Percentiles rank a stretch among this genome's conserved stretches.
Conservation (phyloP, 1,139 yeast genomes). For the Kodamaea sp. region DNA sequence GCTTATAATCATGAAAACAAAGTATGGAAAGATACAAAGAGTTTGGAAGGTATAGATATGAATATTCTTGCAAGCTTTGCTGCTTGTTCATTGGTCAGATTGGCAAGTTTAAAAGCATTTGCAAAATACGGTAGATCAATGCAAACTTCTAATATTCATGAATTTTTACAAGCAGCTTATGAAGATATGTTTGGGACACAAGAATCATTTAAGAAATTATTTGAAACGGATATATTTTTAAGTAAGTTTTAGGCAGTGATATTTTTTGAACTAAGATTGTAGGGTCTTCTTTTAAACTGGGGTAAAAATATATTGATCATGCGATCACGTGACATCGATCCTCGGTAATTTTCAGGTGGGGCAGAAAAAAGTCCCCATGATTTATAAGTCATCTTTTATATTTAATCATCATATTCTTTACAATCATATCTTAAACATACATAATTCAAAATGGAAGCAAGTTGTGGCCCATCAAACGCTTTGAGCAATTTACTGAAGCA, state of each 20-base stretch:
- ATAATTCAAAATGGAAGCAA: slow-evolving; percentile 18
- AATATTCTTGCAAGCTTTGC: slow-evolving; percentile 66
- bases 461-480: slow-evolving; percentile 26
- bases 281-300: no score
- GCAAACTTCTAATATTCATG: slow-evolving; percentile 81
- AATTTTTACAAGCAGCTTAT: slow-evolving; percentile 62
- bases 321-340: no score
- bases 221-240: no score
- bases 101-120: slow-evolving; percentile 65
- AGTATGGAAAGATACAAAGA: slow-evolving; percentile 47
- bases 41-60: slow-evolving; percentile 35
- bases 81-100: slow-evolving; percentile 66
- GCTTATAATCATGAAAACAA: slow-evolving; percentile 50
- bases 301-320: no score
- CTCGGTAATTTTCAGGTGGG: neutral
- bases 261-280: no score
- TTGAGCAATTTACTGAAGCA: slow-evolving; percentile 22
- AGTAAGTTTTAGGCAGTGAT: no score
- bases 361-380: neutral
- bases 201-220: neutral
- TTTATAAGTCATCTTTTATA: neutral
- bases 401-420: neutral
- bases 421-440: neutral
- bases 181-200: slow-evolving; percentile 41
- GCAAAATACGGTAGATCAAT: slow-evolving; percentile 66